Evolutionary conservation across 352 stramenopile genomes (phyloP), one percentile per base, ranked within the genome.

Genomic region (Phytophthora idaei): DNA sequence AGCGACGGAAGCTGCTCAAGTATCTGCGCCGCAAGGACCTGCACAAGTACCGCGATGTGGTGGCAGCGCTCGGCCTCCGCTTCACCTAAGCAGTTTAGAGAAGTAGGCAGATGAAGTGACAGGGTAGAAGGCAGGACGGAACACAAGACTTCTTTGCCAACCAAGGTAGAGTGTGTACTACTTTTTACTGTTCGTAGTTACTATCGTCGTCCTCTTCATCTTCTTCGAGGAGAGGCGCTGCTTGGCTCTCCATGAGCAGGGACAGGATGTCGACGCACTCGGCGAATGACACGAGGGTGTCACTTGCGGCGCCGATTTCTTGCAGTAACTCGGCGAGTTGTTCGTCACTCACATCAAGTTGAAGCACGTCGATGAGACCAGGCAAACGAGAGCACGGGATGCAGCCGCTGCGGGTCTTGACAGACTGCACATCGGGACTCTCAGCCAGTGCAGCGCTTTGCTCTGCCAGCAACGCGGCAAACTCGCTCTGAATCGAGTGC

Each of bases 201-300:
- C 37, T 57, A 6, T 71, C 53, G 1, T 78, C 64, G 7, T 73
- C 70, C 17, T 21, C 17, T 47, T 73, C 55, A 29, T 78, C 59
- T 36, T 85, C 68, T 29, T 79, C 71, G 3, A 67, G 31, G 5
- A 52, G 46, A 49, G 55, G 66, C 14, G 73, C 62, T 10, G 77
- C 67, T 34, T 73, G 57, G 25, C 67, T 87, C 67, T 90, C 83
- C n/a, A 80, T 79, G 12, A 95, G 73, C 46, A 95, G 61, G 32
- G 85, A 92, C 39, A 95, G 56, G 45, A 97, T 94, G 63, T 97
- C 89, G 31, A 93, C 85, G 66, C 90, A 94, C 69, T 97, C 89
- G 32, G 84, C 83, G 57, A 97, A 91, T 29, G 83, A 90, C 37
- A 96, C 87, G 28, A 80, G 71, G 14, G 89, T 93, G 54, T 89